These are phyloP conservation scores for Myxozyma neotropica DNA, from an alignment of 805 yeast species.

Conservation along the genomic window DNA sequence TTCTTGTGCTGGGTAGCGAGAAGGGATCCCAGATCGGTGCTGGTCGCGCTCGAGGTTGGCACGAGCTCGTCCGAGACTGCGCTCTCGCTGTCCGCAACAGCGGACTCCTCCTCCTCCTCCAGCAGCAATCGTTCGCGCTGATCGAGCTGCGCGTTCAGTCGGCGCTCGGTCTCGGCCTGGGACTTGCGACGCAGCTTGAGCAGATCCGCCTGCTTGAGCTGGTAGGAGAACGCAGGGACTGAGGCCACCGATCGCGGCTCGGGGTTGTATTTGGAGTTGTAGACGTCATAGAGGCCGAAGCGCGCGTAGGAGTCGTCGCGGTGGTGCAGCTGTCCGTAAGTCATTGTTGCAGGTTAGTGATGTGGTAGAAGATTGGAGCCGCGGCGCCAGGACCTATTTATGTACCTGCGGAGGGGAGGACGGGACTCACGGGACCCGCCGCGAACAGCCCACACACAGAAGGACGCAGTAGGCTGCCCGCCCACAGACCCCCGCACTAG, in stretches of 20 bases:
- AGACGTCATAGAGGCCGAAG: slow-evolving; percentile 21
- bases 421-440: too few species aligned
- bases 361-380: background rate
- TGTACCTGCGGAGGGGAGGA: too few species aligned
- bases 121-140: slow-evolving; percentile 3
- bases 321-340: slow-evolving; percentile 18
- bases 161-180: slow-evolving; percentile 9
- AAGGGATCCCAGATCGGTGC: slow-evolving; percentile 1
- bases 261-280: slow-evolving; percentile 24
- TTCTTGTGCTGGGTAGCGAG: slow-evolving; percentile 2
- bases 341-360: slow-evolving; percentile 6
- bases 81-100: slow-evolving; percentile 4
- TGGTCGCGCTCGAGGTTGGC: background rate
- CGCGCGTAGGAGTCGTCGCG: slow-evolving; percentile 26
- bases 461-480: too few species aligned
- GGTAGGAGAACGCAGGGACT: slow-evolving; percentile 25
- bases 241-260: slow-evolving; percentile 9
- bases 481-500: too few species aligned
- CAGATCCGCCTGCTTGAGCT: slow-evolving; percentile 18
- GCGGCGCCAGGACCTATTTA: too few species aligned
- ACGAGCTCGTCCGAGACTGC: slow-evolving; percentile 2
- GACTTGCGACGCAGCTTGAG: slow-evolving; percentile 11
- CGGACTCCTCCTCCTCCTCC: background rate
- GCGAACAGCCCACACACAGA: too few species aligned
- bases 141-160: slow-evolving; percentile 3